Percentiles rank a stretch among this genome's conserved stretches.
These are phyloP conservation scores for Lactifluus subvellereus DNA, from an alignment of 768 basidiomycete species.

Conservation along the genomic window DNA sequence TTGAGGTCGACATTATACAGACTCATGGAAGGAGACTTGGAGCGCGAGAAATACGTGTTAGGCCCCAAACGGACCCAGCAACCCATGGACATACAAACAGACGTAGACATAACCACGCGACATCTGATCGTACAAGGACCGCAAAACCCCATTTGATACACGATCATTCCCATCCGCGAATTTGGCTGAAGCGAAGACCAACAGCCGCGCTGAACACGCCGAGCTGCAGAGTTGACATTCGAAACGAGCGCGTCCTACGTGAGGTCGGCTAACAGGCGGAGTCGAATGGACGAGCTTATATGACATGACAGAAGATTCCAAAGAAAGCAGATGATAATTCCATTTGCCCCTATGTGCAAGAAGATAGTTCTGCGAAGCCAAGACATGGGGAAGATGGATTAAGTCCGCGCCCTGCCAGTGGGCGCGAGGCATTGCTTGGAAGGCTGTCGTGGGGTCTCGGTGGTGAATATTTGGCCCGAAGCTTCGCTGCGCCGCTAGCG, in stretches of 20 bases:
- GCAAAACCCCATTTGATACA: background rate
- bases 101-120: too few species aligned
- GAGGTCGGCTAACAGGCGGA: background rate
- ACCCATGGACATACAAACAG: background rate
- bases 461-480: too few species aligned
- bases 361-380: background rate
- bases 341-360: background rate
- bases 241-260: background rate
- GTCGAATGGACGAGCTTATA: background rate
- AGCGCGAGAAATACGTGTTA: background rate
- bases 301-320: background rate
- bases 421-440: background rate
- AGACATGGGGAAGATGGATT: background rate
- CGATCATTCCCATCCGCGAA: background rate
- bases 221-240: background rate
- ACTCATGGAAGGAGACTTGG: background rate
- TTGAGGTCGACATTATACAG: background rate
- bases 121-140: background rate
- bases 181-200: background rate
- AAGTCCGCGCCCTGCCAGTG: background rate
- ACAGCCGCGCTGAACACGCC: background rate
- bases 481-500: too few species aligned
- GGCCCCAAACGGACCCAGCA: background rate
- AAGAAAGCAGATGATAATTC: background rate
- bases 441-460: background rate